Base-by-base conservation (phyloP, 2,329 filamentous ascomycete genomes). In the Xylariomycetidae sp. region DNA sequence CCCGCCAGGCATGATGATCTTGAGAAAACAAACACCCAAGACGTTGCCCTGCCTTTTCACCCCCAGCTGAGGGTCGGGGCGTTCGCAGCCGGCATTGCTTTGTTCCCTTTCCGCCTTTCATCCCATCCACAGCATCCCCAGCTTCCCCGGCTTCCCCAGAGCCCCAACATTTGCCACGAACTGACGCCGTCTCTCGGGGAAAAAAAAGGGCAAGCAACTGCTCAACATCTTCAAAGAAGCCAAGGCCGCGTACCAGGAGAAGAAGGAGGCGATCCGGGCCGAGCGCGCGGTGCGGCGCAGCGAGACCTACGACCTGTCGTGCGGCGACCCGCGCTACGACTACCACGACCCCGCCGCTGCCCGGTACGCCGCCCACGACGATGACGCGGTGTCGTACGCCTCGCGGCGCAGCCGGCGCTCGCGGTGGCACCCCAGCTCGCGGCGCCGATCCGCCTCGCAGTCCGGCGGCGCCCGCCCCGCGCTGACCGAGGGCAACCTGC, bases 131-230 rank as follows among this genome's bases (percentile, higher is more conserved):
- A n/a, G n/a, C n/a, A n/a, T n/a, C n/a, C n/a, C n/a, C n/a, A n/a
- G n/a, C n/a, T n/a, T n/a, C n/a, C n/a, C n/a, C n/a, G n/a, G n/a
- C n/a, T n/a, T n/a, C n/a, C n/a, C n/a, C n/a, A n/a, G n/a, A n/a
- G n/a, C n/a, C n/a, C n/a, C n/a, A n/a, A n/a, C n/a, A n/a, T n/a
- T n/a, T n/a, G n/a, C n/a, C n/a, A n/a, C n/a, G n/a, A n/a, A n/a
- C n/a, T n/a, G n/a, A n/a, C n/a, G n/a, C n/a, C n/a, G n/a, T n/a
- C n/a, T n/a, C n/a, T n/a, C n/a, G n/a, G n/a, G n/a, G n/a, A n/a
- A n/a, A n/a, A n/a, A n/a, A n/a, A n/a, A 93, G 87, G 87, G 87
- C 54, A 95, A 93, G 64, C 85, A 95, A 50, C 69, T 96, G 16
- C 76, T 93, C 53, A 82, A 79, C 56, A 82, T 95, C 54, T 93